phyloP scores from a whole-genome alignment of 2,329 filamentous ascomycete genomes.

The Colletotrichum gigasporum region DNA sequence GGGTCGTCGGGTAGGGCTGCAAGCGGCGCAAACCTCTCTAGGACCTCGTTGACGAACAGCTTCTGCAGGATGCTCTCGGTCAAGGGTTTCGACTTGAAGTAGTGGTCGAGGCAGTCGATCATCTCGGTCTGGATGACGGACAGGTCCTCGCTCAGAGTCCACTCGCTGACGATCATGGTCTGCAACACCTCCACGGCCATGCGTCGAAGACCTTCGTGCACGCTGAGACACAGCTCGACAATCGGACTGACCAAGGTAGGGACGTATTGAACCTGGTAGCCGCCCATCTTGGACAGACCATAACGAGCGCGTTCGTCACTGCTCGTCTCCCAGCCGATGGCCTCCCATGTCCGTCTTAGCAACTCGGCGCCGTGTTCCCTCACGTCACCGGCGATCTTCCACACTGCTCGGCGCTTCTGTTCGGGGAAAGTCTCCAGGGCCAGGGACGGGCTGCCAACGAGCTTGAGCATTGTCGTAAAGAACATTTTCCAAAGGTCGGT shows the following conservation, averaged over 20 bases:
- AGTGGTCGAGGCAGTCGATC: slow-evolving; percentile 89
- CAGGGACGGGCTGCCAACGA: slow-evolving; percentile 88
- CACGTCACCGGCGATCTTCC: slow-evolving; percentile 98
- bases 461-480: slow-evolving; percentile 87
- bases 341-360: slow-evolving; percentile 87
- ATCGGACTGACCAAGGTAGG: slow-evolving; percentile 91
- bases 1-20: slow-evolving; percentile 74
- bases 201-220: slow-evolving; percentile 88
- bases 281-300: slow-evolving; percentile 85
- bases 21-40: slow-evolving; percentile 81
- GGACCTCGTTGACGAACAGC: slow-evolving; percentile 86
- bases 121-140: slow-evolving; percentile 94
- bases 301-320: slow-evolving; percentile 82
- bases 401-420: slow-evolving; percentile 94
- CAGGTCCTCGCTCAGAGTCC: slow-evolving; percentile 93
- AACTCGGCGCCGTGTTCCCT: slow-evolving; percentile 90
- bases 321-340: slow-evolving; percentile 94
- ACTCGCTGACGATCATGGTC: slow-evolving; percentile 98
- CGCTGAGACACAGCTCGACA: slow-evolving; percentile 92
- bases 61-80: slow-evolving; percentile 93
- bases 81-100: slow-evolving; percentile 89
- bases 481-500: slow-evolving; percentile 95
- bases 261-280: slow-evolving; percentile 98
- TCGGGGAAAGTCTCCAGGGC: slow-evolving; percentile 96
- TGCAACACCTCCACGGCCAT: slow-evolving; percentile 94